Conservation (phyloP, 495 filamentous ascomycete genomes). For the Letharia lupina region DNA sequence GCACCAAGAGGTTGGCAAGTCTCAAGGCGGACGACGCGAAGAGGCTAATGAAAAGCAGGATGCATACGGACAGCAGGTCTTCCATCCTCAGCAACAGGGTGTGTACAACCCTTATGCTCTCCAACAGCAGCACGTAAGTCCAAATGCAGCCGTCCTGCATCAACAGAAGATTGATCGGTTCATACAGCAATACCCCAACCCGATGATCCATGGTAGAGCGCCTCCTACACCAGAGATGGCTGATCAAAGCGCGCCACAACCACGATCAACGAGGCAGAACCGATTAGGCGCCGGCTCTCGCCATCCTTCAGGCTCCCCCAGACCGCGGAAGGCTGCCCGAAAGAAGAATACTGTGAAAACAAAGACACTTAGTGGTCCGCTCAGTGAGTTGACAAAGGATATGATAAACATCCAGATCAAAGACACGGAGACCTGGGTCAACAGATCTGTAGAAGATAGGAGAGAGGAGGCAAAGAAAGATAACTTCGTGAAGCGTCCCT, state of each 20-base stretch:
- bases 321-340: constrained; percentile 29
- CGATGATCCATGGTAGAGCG: constrained; percentile 17
- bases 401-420: constrained; percentile 54
- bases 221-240: constrained; percentile 16
- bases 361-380: constrained; percentile 54
- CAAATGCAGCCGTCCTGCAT: not conserved
- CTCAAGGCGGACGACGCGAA: constrained; percentile 1
- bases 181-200: constrained; percentile 19
- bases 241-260: constrained; percentile 14
- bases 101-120: constrained; percentile 6
- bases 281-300: constrained; percentile 8
- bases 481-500: constrained; percentile 80
- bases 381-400: constrained; percentile 71
- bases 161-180: constrained; percentile 1
- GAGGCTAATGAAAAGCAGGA: constrained; percentile 24
- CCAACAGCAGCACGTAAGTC: constrained; percentile 21
- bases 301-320: constrained; percentile 24
- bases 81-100: constrained; percentile 13
- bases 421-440: constrained; percentile 79
- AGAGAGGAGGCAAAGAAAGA: constrained; percentile 61
- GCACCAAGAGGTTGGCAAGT: not conserved
- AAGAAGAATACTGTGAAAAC: constrained; percentile 26
- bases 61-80: constrained; percentile 17
- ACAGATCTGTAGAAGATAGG: constrained; percentile 57
- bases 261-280: constrained; percentile 12